Evolutionary conservation across 2,329 filamentous ascomycete species (phyloP), one percentile per base, ranked within the genome.

Genomic region (Cordyceps pruinosa): DNA sequence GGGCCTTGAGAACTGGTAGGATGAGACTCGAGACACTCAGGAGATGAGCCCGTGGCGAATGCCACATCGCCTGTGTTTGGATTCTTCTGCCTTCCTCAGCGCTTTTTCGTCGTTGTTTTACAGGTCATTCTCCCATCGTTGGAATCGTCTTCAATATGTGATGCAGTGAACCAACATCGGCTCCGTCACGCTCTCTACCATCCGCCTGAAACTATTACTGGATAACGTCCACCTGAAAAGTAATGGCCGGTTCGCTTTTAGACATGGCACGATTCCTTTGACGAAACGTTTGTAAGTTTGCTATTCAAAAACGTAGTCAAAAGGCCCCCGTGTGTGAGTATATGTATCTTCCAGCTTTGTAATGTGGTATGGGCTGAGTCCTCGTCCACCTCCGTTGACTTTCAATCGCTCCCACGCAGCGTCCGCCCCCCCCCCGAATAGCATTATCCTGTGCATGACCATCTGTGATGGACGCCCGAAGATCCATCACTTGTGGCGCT

Each of bases 1-100:
- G 78, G 75, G 72, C 67, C 15, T 60, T 86, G 61, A 61, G 69
- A 49, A 73, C 64, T 19, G 79, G 80, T 0, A 75, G 66, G 61
- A 72, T 74, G 60, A 67, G 64, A 46, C 59, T 79, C 10, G 74
- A 75, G 52, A 26, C 53, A 1, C 73, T 74, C 17, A 61, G 66
- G 13, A 64, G 63, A 13, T 65, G n/a, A 60, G 39, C 12, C 21
- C 21, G n/a, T n/a, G n/a, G n/a, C n/a, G n/a, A n/a, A n/a, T n/a
- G n/a, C n/a, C n/a, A n/a, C n/a, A n/a, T n/a, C n/a, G n/a, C n/a
- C n/a, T n/a, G n/a, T n/a, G n/a, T n/a, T n/a, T n/a, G n/a, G n/a
- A n/a, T n/a, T n/a, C n/a, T n/a, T n/a, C n/a, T n/a, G n/a, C n/a
- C n/a, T n/a, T n/a, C n/a, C n/a, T n/a, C n/a, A n/a, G n/a, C n/a